Evolutionary conservation across 768 basidiomycete species (phyloP).

Genomic region (Podaxis sp.): DNA sequence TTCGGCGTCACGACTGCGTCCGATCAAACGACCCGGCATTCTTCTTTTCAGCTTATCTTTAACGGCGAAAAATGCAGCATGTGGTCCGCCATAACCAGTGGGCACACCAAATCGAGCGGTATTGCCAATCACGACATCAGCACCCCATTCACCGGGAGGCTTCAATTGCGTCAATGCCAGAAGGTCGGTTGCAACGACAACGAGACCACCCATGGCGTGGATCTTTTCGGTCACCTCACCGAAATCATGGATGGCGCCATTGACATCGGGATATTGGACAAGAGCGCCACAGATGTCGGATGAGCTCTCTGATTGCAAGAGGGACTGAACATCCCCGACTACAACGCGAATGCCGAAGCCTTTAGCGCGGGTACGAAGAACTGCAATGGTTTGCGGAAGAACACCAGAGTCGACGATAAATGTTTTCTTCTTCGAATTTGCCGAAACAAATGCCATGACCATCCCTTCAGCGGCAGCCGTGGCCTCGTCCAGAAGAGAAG

Average conservation of each 20-base stretch:
- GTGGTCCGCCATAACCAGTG: constrained; percentile 95
- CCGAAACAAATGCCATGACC: constrained; percentile 84
- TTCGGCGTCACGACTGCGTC: constrained; percentile 79
- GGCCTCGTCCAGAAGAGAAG: constrained; percentile 91
- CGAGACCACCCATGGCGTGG: constrained; percentile 75
- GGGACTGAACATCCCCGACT: constrained; percentile 56
- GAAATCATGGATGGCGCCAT: constrained; percentile 82
- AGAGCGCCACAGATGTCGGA: constrained; percentile 81
- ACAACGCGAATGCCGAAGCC: constrained; percentile 89
- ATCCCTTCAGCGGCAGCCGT: constrained; percentile 96
- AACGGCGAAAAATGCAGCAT: constrained; percentile 96
- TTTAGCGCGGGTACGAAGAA: constrained; percentile 86
- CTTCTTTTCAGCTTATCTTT: constrained; percentile 91
- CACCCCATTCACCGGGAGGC: constrained; percentile 98
- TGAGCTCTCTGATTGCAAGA: constrained; percentile 49
- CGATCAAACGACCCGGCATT: constrained; percentile 98
- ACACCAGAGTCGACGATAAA: constrained; percentile 87
- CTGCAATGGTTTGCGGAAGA: constrained; percentile 85
- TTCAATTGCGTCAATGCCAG: constrained; percentile 90
- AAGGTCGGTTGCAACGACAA: constrained; percentile 88
- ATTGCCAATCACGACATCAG: constrained; percentile 93
- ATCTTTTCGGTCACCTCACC: constrained; percentile 58
- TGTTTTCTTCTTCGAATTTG: constrained; percentile 69
- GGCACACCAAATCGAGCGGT: constrained; percentile 97
- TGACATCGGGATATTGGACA: constrained; percentile 91